A percentile compares a stretch with the other conserved stretches of the same genome.
Evolutionary conservation across 805 yeast species (phyloP).

Genomic region (Kluyveromyces nonfermentans): DNA sequence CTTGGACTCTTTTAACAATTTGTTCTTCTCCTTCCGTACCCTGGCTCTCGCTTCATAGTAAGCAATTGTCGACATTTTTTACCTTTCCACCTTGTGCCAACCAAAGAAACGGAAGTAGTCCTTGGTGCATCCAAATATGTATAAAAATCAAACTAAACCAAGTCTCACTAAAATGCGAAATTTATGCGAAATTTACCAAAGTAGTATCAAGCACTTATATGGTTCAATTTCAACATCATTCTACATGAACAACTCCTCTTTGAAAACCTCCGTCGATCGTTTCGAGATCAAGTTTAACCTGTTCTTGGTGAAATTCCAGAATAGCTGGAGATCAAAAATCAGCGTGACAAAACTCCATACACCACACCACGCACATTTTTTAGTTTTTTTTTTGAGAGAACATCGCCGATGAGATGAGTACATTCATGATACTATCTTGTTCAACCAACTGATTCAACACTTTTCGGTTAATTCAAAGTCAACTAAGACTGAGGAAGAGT

Average conservation of each 20-base stretch:
- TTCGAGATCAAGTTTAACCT: neutral
- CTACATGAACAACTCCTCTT: neutral
- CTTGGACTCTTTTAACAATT: neutral
- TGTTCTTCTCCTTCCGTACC: neutral
- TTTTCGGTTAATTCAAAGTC: too few relatives aligned
- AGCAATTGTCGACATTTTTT: neutral
- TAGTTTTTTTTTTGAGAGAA: neutral
- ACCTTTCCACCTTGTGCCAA: neutral
- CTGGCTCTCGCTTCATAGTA: neutral
- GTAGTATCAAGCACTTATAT: neutral
- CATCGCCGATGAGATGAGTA: neutral
- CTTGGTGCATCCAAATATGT: too few relatives aligned
- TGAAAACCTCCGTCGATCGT: neutral
- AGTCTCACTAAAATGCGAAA: too few relatives aligned
- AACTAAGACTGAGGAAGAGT: neutral
- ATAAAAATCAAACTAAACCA: too few relatives aligned
- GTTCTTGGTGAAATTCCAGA: neutral
- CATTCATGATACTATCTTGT: too few relatives aligned
- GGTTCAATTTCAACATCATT: neutral
- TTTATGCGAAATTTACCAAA: neutral
- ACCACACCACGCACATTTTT: slow-evolving; percentile 5
- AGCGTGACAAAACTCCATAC: neutral
- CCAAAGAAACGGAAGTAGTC: neutral
- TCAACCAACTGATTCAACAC: too few relatives aligned
- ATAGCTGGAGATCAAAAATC: neutral